Conservation (phyloP, 2,329 filamentous ascomycete genomes). For the Pezicula neosporulosa region DNA sequence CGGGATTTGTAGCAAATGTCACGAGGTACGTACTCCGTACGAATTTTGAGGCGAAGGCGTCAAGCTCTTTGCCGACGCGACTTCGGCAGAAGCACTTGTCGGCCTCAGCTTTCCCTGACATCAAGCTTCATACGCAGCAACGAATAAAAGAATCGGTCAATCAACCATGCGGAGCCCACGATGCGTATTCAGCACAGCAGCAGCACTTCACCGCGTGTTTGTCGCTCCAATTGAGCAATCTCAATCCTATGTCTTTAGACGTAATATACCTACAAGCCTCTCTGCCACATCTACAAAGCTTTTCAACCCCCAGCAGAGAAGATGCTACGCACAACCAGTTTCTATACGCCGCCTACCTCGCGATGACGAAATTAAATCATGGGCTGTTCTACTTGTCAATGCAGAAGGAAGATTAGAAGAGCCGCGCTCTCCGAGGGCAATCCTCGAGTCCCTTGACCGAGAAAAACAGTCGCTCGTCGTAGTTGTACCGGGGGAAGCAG, state of each 20-base stretch:
- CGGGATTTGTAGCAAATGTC: background rate
- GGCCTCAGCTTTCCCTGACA: background rate
- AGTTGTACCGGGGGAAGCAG: constrained; percentile 32
- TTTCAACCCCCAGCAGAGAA: constrained; percentile 2
- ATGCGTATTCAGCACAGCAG: constrained; percentile 38
- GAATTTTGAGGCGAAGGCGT: background rate
- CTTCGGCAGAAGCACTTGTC: background rate
- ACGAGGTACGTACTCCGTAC: background rate
- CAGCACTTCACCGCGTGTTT: constrained; percentile 45
- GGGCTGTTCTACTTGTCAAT: constrained; percentile 40
- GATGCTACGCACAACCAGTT: constrained; percentile 9
- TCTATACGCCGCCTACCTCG: constrained; percentile 31
- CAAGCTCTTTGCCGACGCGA: background rate
- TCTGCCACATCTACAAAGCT: background rate
- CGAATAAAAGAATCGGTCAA: background rate
- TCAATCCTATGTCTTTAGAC: constrained; percentile 18
- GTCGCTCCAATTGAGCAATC: constrained; percentile 32
- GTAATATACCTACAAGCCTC: constrained; percentile 9
- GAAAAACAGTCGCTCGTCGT: constrained; percentile 47
- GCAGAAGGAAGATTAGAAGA: constrained; percentile 28
- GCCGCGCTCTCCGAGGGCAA: constrained; percentile 26
- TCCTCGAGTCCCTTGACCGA: constrained; percentile 44
- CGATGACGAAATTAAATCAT: constrained; percentile 44
- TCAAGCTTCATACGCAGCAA: background rate
- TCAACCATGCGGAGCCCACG: constrained; percentile 20